A percentile compares a stretch with the other conserved stretches of the same genome.
Conservation (phyloP, 331 rosid species). For the Arachis monticola region DNA sequence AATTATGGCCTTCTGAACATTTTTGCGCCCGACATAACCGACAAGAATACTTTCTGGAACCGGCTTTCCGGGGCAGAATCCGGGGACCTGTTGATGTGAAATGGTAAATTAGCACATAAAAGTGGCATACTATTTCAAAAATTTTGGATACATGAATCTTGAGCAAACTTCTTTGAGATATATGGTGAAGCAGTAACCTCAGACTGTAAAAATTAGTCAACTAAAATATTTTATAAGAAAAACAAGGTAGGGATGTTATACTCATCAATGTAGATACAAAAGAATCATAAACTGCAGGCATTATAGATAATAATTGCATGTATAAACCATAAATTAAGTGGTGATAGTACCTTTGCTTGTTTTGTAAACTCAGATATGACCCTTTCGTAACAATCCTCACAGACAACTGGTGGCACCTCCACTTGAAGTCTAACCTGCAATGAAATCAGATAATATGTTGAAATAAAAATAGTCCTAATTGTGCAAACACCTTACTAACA, state of each 20-base stretch:
- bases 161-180: constrained; percentile 6
- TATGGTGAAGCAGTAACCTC: no score
- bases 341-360: constrained; percentile 67
- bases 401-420: constrained; percentile 78
- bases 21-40: constrained; percentile 65
- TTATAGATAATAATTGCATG: neutral
- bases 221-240: no score
- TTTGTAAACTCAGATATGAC: constrained; percentile 53
- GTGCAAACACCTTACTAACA: neutral
- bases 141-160: constrained; percentile 29
- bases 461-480: neutral
- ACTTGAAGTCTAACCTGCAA: constrained; percentile 79
- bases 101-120: constrained; percentile 24
- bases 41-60: constrained; percentile 81
- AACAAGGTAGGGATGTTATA: no score
- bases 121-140: constrained; percentile 30
- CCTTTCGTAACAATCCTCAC: constrained; percentile 78
- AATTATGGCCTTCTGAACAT: constrained; percentile 74
- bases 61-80: constrained; percentile 80
- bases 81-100: constrained; percentile 54
- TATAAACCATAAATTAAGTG: constrained; percentile 14
- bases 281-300: neutral
- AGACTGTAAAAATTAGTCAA: no score
- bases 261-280: no score
- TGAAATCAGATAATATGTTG: constrained; percentile 4